Evolutionary conservation across 2,329 filamentous ascomycete species (phyloP), one percentile per base, ranked within the genome.

Genomic region (Microsporum canis): DNA sequence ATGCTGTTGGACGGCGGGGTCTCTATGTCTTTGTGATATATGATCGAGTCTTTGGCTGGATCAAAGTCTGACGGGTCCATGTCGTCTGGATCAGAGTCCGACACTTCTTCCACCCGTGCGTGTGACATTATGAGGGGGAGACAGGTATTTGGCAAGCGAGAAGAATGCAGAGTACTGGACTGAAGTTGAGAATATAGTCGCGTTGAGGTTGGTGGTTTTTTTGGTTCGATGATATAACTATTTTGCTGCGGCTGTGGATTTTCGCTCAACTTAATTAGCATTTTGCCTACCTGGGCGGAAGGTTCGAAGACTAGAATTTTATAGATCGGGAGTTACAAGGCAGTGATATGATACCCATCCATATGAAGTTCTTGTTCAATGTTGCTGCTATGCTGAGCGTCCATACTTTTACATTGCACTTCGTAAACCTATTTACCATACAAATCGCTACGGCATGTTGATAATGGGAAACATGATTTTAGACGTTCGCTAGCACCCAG

Each of bases 41-140:
- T 72, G 63, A 76, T 71, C 8, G 55, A 57, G 39, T 57, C 55
- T 61, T 68, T 69, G 29, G 70, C 66, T 29, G 75, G 75, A 65
- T 78, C 81, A 66, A 84, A 83, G 64, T 88, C 84, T 65, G 79
- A 77, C 69, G 91, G 88, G 76, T 94, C 88, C 74, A 86, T 87
- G 76, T 96, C 91, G 65, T 90, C 88, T 59, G 92, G 90, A 77
- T 97, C 92, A 12, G 88, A 89, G 79, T 95, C 90, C 63, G 86
- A 89, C 76, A 97, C 94, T 82, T 99, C 94, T 74, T 97, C 87
- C 64, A 87, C 86, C 63, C 91, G 85, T 78, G 94, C 75, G 65
- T 73, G 86, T 51, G 89, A 88, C 90, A 95, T 94, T 66, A 23
- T 51, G 23, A 5, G n/a, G 36, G 23, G 10, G 23, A 49, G 8